These are phyloP conservation scores for Fusarium armeniacum DNA, from an alignment of 2,329 filamentous ascomycete species.

Conservation along the genomic window DNA sequence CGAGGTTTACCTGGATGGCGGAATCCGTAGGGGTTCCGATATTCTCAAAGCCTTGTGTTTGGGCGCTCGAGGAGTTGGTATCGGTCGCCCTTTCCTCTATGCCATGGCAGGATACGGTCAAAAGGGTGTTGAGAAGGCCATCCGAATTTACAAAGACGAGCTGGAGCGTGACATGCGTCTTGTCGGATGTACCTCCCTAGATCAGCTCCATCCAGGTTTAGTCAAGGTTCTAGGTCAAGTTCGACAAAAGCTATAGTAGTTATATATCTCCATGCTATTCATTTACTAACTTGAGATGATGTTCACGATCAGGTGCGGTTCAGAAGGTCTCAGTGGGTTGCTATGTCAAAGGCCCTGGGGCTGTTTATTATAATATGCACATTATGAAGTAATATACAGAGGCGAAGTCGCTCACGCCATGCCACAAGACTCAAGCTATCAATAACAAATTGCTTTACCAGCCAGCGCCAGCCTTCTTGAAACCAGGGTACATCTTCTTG, in stretches of 20 bases:
- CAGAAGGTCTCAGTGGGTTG: rapidly evolving
- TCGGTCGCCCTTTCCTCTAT: conserved; percentile 92
- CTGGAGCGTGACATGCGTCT: conserved; percentile 99
- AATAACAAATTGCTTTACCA: conserved; percentile 16
- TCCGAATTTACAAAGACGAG: conserved; percentile 92
- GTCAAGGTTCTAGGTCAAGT: not conserved
- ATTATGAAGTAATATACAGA: conserved; percentile 18
- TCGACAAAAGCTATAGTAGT: conserved; percentile 5
- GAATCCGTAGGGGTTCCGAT: conserved; percentile 88
- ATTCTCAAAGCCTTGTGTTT: conserved; percentile 94
- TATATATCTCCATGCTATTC: not conserved
- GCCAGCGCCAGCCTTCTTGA: conserved; percentile 42
- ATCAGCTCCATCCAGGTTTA: conserved; percentile 67
- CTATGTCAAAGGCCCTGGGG: not conserved
- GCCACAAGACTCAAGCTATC: not conserved
- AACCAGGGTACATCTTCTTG: conserved; percentile 39
- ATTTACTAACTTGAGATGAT: not conserved
- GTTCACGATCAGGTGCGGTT: not conserved
- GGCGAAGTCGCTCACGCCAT: not conserved
- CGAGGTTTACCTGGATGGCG: conserved; percentile 92
- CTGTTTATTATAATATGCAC: conserved; percentile 1
- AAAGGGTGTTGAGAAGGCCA: conserved; percentile 89
- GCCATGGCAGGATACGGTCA: conserved; percentile 93
- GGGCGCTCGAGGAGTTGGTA: conserved; percentile 90
- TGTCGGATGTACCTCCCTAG: conserved; percentile 81